A percentile compares a stretch with the other conserved stretches of the same genome.
phyloP scores from a whole-genome alignment of 805 yeast genomes.

The Kuraishia borneana region DNA sequence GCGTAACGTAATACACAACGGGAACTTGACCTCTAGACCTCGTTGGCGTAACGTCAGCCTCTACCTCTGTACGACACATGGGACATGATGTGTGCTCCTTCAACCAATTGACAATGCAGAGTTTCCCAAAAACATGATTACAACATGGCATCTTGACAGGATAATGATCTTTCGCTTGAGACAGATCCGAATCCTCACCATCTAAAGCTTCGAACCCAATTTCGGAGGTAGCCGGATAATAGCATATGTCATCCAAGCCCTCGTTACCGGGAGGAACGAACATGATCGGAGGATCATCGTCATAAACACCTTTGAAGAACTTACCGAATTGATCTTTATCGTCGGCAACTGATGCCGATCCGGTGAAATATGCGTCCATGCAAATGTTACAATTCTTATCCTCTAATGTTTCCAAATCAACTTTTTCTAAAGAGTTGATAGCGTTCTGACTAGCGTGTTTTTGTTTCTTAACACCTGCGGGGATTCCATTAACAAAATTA shows the following conservation, averaged over 20 bases:
- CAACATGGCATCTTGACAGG: slow-evolving; percentile 67
- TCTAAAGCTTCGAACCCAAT: background rate
- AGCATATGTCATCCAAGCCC: slow-evolving; percentile 9
- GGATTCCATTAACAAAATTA: background rate
- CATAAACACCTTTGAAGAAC: slow-evolving; percentile 2
- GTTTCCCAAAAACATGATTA: slow-evolving; percentile 70
- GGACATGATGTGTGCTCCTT: slow-evolving; percentile 67
- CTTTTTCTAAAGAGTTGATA: slow-evolving; percentile 16
- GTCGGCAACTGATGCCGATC: background rate
- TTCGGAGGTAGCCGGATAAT: background rate
- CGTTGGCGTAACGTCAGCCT: slow-evolving; percentile 11
- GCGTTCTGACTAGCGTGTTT: slow-evolving; percentile 19
- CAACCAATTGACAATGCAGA: slow-evolving; percentile 76
- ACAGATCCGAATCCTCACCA: slow-evolving; percentile 2
- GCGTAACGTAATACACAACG: slow-evolving; percentile 12
- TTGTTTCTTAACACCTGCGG: slow-evolving; percentile 4
- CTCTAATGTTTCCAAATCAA: slow-evolving; percentile 14
- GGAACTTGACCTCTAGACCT: slow-evolving; percentile 2
- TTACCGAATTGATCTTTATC: background rate
- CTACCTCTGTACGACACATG: slow-evolving; percentile 54
- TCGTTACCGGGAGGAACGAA: slow-evolving; percentile 14
- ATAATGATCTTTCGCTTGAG: slow-evolving; percentile 28
- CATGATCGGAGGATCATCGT: slow-evolving; percentile 13
- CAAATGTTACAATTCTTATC: slow-evolving; percentile 30
- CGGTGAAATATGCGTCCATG: slow-evolving; percentile 20